Evolutionary conservation across 208 protist genomes (phyloP).

Genomic region (Trypanosoma melophagium): DNA sequence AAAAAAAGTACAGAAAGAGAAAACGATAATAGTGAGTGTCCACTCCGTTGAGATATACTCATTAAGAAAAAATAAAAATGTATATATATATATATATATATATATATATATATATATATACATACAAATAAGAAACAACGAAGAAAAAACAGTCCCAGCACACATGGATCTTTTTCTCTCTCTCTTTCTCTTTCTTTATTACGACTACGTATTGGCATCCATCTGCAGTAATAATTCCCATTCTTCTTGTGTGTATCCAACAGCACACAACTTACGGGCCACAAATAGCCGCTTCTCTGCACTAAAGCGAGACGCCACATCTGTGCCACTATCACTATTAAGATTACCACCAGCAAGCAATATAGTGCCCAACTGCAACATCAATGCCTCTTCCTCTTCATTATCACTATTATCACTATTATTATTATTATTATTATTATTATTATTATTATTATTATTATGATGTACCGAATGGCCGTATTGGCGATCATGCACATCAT

Average conservation of each 20-base stretch:
- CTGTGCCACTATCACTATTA: constrained; percentile 8
- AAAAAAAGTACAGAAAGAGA: too few relatives aligned
- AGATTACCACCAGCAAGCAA: constrained; percentile 29
- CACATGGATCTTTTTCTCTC: too few relatives aligned
- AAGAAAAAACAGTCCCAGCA: too few relatives aligned
- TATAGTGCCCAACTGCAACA: constrained; percentile 36
- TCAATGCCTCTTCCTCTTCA: constrained; percentile 14
- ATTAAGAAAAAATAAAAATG: too few relatives aligned
- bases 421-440: constrained; percentile 1
- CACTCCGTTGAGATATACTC: too few relatives aligned
- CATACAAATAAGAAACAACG: too few relatives aligned
- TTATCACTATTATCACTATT: neutral
- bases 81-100: too few relatives aligned
- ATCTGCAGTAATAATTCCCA: constrained; percentile 50
- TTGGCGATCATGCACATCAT: neutral
- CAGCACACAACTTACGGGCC: constrained; percentile 42
- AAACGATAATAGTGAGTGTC: too few relatives aligned
- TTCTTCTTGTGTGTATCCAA: constrained; percentile 55
- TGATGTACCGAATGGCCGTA: too few relatives aligned
- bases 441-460: neutral
- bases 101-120: too few relatives aligned
- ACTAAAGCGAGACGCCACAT: neutral
- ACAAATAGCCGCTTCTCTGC: constrained; percentile 33
- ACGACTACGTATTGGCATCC: too few relatives aligned
- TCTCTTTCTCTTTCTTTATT: too few relatives aligned